Evolutionary conservation across 2,329 filamentous ascomycete species (phyloP).

Genomic region (Colletotrichum sp.): DNA sequence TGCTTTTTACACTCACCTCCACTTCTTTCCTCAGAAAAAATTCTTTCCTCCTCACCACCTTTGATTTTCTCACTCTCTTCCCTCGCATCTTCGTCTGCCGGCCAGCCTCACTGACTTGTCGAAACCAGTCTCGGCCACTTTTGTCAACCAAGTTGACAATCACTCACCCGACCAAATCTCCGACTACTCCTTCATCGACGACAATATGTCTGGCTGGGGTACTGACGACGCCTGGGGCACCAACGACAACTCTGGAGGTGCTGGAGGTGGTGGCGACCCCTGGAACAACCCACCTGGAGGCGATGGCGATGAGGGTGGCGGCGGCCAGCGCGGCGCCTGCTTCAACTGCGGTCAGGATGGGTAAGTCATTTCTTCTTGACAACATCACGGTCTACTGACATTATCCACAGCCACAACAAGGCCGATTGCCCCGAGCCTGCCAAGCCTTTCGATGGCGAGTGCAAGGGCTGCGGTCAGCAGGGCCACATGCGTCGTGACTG

Average conservation of each 20-base stretch:
- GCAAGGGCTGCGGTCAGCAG: slow-evolving; percentile 52
- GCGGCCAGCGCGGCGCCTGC: slow-evolving; percentile 31
- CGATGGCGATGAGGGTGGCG: slow-evolving; percentile 9
- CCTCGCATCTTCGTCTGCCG: not conserved
- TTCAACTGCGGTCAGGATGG: slow-evolving; percentile 41
- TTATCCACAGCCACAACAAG: slow-evolving; percentile 24
- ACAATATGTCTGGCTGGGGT: slow-evolving; percentile 6
- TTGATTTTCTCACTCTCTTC: not conserved
- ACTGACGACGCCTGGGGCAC: not conserved
- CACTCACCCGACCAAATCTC: not conserved
- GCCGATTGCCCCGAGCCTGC: slow-evolving; percentile 39
- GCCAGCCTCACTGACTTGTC: not conserved
- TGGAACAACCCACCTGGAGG: slow-evolving; percentile 12
- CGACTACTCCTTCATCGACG: not conserved
- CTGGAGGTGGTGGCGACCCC: not conserved
- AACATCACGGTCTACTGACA: slow-evolving; percentile 26
- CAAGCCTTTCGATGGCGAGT: slow-evolving; percentile 28
- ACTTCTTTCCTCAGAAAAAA: not conserved
- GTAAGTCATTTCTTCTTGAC: slow-evolving; percentile 28
- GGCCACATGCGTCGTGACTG: slow-evolving; percentile 67
- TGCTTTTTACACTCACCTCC: not conserved
- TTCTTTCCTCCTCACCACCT: not conserved
- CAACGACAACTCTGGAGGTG: not conserved
- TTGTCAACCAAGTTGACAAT: not conserved
- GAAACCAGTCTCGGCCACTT: not conserved